A percentile compares a stretch with the other conserved stretches of the same genome.
phyloP scores from a whole-genome alignment of 106 monocot genomes.

The Triglochin maritima region DNA sequence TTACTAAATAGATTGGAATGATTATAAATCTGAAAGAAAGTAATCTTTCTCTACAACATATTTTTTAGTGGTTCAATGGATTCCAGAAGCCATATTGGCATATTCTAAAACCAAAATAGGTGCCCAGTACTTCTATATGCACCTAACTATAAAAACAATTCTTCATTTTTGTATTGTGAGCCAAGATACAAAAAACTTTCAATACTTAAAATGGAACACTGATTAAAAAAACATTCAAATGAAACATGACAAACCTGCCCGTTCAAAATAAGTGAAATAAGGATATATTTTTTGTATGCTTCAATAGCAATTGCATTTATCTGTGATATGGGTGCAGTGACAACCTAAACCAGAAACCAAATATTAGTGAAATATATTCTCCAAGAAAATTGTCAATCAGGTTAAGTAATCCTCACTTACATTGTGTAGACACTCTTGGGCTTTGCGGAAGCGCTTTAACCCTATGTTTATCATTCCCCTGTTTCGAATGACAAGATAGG shows the following conservation, averaged over 20 bases:
- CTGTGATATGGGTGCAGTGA: constrained; percentile 83
- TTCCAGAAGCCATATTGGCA: too few species aligned
- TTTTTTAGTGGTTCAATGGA: too few species aligned
- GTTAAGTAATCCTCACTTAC: constrained; percentile 28
- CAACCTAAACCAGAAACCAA: constrained; percentile 45
- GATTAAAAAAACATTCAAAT: not conserved
- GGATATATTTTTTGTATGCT: constrained; percentile 93
- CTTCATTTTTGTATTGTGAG: too few species aligned
- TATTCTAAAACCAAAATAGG: too few species aligned
- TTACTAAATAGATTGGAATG: too few species aligned
- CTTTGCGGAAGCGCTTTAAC: constrained; percentile 58
- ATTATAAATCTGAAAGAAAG: too few species aligned
- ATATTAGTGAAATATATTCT: not conserved
- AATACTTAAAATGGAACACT: not conserved
- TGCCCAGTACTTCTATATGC: too few species aligned
- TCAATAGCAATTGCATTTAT: constrained; percentile 96
- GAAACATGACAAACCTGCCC: constrained; percentile 54
- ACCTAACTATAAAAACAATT: too few species aligned
- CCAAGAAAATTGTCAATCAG: too few species aligned
- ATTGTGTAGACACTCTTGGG: constrained; percentile 76
- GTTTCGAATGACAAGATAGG: constrained; percentile 7
- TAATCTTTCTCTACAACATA: too few species aligned
- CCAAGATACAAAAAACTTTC: too few species aligned
- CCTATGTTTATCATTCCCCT: constrained; percentile 98
- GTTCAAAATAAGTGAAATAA: constrained; percentile 78